Conservation (phyloP, 2,329 filamentous ascomycete genomes). For the Fusarium sp. region DNA sequence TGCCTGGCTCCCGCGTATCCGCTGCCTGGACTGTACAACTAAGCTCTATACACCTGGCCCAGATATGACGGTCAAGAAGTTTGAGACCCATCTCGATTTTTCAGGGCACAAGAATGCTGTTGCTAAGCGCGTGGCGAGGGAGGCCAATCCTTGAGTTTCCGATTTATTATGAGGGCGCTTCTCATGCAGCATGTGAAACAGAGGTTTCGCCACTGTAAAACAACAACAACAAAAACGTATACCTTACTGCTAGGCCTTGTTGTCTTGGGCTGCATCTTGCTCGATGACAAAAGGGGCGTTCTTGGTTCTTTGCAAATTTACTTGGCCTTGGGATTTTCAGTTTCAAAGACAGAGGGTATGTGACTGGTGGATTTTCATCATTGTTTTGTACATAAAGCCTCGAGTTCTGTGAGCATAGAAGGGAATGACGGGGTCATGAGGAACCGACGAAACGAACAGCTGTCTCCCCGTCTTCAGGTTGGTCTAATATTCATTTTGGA, state of each 20-base stretch:
- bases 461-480: conserved; percentile 2
- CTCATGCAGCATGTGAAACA: background rate
- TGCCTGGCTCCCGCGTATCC: conserved; percentile 87
- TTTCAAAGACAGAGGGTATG: conserved; percentile 26
- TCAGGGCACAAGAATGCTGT: conserved; percentile 80
- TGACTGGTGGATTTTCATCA: conserved; percentile 3
- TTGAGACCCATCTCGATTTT: conserved; percentile 92
- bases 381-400: conserved; percentile 25
- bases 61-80: conserved; percentile 85
- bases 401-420: conserved; percentile 7
- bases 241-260: background rate
- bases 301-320: conserved; percentile 10
- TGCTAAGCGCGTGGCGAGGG: conserved; percentile 44
- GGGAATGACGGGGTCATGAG: conserved; percentile 9
- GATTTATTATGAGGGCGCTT: background rate
- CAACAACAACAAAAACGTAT: background rate
- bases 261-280: conserved; percentile 20
- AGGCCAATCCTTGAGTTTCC: conserved; percentile 21
- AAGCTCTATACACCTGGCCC: conserved; percentile 94
- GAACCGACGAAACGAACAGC: conserved; percentile 9
- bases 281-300: conserved; percentile 20
- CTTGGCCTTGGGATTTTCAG: conserved; percentile 2
- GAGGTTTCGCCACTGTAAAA: background rate
- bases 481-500: conserved; percentile 24
- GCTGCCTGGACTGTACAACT: conserved; percentile 90